Base-by-base conservation (phyloP, 352 stramenopile genomes). In the Pythium insidiosum region DNA sequence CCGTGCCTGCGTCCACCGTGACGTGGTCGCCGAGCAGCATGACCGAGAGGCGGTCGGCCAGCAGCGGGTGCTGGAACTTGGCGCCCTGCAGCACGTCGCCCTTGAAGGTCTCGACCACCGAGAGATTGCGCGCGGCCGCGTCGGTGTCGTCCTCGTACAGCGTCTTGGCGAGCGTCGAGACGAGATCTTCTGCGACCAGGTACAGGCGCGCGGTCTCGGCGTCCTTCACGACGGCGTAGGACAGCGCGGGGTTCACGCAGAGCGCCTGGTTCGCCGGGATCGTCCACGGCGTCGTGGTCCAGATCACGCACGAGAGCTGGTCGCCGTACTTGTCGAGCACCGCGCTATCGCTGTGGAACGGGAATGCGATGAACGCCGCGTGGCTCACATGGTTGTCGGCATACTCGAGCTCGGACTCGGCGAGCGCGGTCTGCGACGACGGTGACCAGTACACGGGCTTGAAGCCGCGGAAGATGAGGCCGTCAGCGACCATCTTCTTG, bases 401-500 rank as follows among this genome's bases (percentile, higher is more conserved):
- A 67, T 99, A 99, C 73, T 99, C 96, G 30, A 99, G 73, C 67
- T 99, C 97, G 0, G 96, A 95, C 67, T 99, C 97, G 15, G 97
- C 97, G 16, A 99, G 69, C n/a, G 97, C 96, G 12, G 96, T 99
- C 29, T 78, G 66, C 18, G 91, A 98, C 16, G 94, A 98, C 36
- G 96, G 95, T 34, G 92, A 98, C 95, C 96, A 99, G 71, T 98
- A 97, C 5, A 99, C 96, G 5, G 97, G 97, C 69, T 99, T 99
- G 38, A 94, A 86, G 5, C 96, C 97, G n/a, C 96, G 73, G 57
- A 97, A 98, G 36, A 99, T 94, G 51, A 97, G 84, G 15, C 93
- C 94, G 25, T 97, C 77, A 35, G 86, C 61, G 36, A 98, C 93
- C 94, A 99, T 99, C 49, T 95, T 68, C 57, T 96, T 96, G 57